Evolutionary conservation across 2,329 filamentous ascomycete species (phyloP), one percentile per base, ranked within the genome.

Genomic region (Penicillium expansum): DNA sequence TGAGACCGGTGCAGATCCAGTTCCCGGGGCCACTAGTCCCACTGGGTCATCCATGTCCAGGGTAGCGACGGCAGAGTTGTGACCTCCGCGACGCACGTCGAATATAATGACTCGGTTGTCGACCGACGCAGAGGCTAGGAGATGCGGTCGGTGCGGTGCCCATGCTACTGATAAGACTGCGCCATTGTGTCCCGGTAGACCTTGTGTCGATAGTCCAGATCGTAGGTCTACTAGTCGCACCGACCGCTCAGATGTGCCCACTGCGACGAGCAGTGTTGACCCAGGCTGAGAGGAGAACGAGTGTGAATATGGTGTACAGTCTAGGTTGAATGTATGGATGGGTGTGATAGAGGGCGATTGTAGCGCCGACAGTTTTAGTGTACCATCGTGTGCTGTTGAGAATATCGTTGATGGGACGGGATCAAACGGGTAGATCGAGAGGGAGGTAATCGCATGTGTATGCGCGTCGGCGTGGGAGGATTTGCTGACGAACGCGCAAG

Each of bases 201-300:
- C 85, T 68, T 92, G 89, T 1, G 89, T 86, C 47, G 83, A 85
- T 16, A 91, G 83, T 2, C 91, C 91, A 0, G 92, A 92, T 51
- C 90, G 88, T 33, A 97, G 80, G 70, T 97, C 93, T 6, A 97
- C 85, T 7, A 97, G 83, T 16, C 92, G 86, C 14, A 96, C 89
- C 27, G 89, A 83, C 7, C 91, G 90, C 69, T 94, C 87, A 62
- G 95, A 91, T 0, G 92, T 95, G 0, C 90, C 92, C 67, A 91
- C 94, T 10, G 93, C 92, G 10, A 97, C 89, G 4, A 96, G 82
- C 0, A 96, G 80, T 82, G 51, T 84, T 77, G 55, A 91, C 83
- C 56, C 92, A 77, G 41, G 87, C 83, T 76, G 70, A 1, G 75
- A 71, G 0, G 92, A 96, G 27, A 90, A 82, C 0, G 89, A 86